Evolutionary conservation across 306 rosid species (phyloP), one percentile per base, ranked within the genome.

Genomic region (Hippophae gyantsensis): DNA sequence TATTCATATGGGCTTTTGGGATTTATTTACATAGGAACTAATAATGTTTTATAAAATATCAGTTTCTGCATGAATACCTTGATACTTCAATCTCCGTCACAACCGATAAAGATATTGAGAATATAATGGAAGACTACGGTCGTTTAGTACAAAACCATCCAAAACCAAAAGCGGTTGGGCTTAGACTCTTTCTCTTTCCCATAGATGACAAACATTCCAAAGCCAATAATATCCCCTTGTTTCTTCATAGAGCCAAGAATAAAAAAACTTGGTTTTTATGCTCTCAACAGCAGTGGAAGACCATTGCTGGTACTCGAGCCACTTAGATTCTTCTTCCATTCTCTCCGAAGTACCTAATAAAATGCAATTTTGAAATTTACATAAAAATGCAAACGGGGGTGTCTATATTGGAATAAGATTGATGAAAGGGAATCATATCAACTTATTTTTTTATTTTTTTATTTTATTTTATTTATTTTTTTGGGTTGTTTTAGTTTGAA

Each of bases 111-210:
- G 99, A 92, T 58, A 95, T 92, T 23, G 99, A 92, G 68, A 92
- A 92, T 80, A 92, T 92, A 96, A 82, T 92, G 69, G 99, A 92
- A 23, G 99, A 92, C 70, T 88, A 80, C 70, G 99, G 86, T 66
- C 86, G 99, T 54, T 14, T 84, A 3, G 60, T 79, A 67, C 94
- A 63, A 64, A 92, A 76, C 56, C 94, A 84, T 18, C 18, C 18
- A 8, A 86, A 81, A 79, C 79, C 94, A 0, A 78, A 84, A n/a
- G 72, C 81, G 38, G 86, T 85, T 14, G 82, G 99, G 23, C 89
- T 92, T 47, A 84, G 99, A 2, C 79, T 92, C 54, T 92, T 88
- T 64, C 82, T 92, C 9, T 92, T 88, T 62, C 63, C 69, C 0
- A 81, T 70, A 54, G 82, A 54, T 6, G 93, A 18, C 18, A 18